phyloP scores from a whole-genome alignment of 306 rosid species.

The Sphenostylis stenocarpa region DNA sequence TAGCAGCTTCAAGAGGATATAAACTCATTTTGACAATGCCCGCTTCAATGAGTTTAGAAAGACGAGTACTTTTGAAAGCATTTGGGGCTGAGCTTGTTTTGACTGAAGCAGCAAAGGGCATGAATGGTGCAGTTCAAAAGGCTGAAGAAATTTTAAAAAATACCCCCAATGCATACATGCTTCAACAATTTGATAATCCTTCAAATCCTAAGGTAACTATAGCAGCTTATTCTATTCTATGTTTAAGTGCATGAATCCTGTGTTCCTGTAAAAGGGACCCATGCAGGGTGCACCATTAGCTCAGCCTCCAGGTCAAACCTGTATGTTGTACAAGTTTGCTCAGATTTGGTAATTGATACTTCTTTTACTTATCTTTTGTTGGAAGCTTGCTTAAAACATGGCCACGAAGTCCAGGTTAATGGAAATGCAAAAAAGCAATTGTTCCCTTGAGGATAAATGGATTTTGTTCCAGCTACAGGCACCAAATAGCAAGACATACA shows the following conservation, averaged over 20 bases:
- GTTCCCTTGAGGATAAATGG: constrained; percentile 4
- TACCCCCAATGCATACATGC: constrained; percentile 88
- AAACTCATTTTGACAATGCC: constrained; percentile 96
- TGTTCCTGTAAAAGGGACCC: background rate
- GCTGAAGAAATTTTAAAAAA: constrained; percentile 87
- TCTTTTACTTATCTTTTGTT: constrained; percentile 22
- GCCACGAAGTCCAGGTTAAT: constrained; percentile 9
- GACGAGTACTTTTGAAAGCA: constrained; percentile 93
- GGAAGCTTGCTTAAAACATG: constrained; percentile 25
- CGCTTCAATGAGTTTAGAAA: constrained; percentile 96
- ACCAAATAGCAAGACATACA: background rate
- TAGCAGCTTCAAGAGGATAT: constrained; percentile 97
- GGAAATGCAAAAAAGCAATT: background rate
- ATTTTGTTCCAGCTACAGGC: background rate
- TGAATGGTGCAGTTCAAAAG: constrained; percentile 98
- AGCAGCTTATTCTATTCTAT: constrained; percentile 10
- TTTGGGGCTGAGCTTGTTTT: constrained; percentile 97
- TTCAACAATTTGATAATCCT: constrained; percentile 98
- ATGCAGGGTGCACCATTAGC: background rate
- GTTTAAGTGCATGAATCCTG: constrained; percentile 6
- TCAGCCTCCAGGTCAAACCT: constrained; percentile 4
- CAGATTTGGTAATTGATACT: constrained; percentile 5
- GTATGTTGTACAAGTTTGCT: background rate
- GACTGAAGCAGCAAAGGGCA: constrained; percentile 88
- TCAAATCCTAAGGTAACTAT: constrained; percentile 91